phyloP scores from a whole-genome alignment of 805 yeast species.

The Yamadazyma olivae region DNA sequence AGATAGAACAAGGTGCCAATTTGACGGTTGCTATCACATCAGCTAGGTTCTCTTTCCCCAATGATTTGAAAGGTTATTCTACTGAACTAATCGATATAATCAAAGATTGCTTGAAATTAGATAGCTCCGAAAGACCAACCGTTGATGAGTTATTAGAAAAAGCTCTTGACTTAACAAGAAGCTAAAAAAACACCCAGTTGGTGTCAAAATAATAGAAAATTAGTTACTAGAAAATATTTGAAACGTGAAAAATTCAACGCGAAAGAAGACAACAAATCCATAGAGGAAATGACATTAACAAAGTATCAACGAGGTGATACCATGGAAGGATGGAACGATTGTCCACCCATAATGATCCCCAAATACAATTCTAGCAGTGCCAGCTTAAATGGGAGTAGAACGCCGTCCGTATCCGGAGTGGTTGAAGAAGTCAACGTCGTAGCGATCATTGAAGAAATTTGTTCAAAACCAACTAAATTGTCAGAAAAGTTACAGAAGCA shows the following conservation, averaged over 20 bases:
- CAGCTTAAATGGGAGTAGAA: not conserved
- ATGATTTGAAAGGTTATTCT: conserved; percentile 47
- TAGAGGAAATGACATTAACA: no score
- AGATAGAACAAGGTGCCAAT: conserved; percentile 77
- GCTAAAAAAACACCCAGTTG: no score
- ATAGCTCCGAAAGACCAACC: conserved; percentile 60
- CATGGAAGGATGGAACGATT: conserved; percentile 62
- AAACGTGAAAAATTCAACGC: not conserved
- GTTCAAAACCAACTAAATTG: conserved; percentile 23
- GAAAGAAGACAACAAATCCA: not conserved
- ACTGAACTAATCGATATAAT: conserved; percentile 56
- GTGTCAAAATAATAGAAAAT: no score
- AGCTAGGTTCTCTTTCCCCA: conserved; percentile 62
- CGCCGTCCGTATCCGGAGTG: no score
- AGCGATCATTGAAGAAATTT: conserved; percentile 9
- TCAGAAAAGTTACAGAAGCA: conserved; percentile 41
- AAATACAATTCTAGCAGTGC: conserved; percentile 6
- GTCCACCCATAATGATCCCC: conserved; percentile 38
- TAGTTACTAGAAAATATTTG: no score
- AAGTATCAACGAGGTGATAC: conserved; percentile 36
- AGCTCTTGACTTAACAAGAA: conserved; percentile 38
- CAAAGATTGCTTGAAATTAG: conserved; percentile 56
- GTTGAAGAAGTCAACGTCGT: not conserved
- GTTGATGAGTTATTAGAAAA: conserved; percentile 55
- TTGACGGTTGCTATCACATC: conserved; percentile 70